A percentile compares a stretch with the other conserved stretches of the same genome.
Conservation (phyloP, 2,329 filamentous ascomycete species). For the Aspergillus persii region DNA sequence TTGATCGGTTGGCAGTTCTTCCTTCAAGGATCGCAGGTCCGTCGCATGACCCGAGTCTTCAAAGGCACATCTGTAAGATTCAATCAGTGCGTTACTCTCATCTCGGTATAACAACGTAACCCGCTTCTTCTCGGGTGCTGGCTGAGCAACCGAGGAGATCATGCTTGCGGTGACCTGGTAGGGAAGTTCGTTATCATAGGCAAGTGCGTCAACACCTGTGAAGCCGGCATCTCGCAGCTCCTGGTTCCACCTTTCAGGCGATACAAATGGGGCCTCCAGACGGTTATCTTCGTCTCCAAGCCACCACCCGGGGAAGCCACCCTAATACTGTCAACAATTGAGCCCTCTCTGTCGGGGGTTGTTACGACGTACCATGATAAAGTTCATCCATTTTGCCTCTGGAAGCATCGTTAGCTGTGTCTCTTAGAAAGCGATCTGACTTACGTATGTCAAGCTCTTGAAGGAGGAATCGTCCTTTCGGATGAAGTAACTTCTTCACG, state of each 20-base stretch:
- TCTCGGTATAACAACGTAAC: neutral
- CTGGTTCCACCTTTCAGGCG: neutral
- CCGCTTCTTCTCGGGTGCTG: neutral
- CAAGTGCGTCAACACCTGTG: neutral
- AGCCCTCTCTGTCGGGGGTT: neutral
- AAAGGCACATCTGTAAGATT: neutral
- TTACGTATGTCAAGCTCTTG: neutral
- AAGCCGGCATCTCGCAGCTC: conserved; percentile 4
- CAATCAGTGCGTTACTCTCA: neutral
- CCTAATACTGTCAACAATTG: neutral
- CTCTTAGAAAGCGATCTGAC: neutral
- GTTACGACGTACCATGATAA: neutral
- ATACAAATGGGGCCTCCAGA: neutral
- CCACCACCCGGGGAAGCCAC: conserved; percentile 11
- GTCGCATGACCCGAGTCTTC: neutral
- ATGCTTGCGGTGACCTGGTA: neutral
- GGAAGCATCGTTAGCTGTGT: neutral
- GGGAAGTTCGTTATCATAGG: neutral
- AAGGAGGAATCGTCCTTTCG: neutral
- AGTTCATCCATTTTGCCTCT: neutral
- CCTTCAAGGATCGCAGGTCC: neutral
- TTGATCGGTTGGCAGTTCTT: neutral
- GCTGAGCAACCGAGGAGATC: neutral
- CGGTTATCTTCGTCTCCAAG: conserved; percentile 3
- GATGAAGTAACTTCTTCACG: neutral